phyloP scores from a whole-genome alignment of 163 green algal genomes.

The Scenedesmus sp. region DNA sequence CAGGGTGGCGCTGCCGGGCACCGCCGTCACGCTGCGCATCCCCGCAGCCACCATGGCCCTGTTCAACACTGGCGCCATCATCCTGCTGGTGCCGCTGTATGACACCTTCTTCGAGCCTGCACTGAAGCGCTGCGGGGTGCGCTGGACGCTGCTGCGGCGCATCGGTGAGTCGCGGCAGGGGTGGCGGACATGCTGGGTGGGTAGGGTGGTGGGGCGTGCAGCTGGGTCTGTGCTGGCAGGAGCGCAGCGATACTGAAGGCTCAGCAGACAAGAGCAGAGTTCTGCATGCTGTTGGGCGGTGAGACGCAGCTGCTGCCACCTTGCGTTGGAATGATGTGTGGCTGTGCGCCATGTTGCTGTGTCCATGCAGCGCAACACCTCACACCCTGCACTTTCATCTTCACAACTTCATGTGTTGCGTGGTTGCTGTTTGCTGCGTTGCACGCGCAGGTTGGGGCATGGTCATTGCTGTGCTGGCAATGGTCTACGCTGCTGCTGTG shows the following conservation, averaged over 20 bases:
- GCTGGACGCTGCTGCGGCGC: slow-evolving; percentile 57
- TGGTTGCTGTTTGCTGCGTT: neutral
- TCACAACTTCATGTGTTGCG: neutral
- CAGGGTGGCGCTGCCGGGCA: slow-evolving; percentile 51
- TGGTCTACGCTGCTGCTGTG: slow-evolving; percentile 82
- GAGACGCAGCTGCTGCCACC: neutral
- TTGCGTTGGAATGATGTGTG: too few species aligned
- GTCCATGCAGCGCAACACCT: neutral
- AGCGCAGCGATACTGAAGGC: neutral
- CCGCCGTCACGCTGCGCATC: slow-evolving; percentile 45
- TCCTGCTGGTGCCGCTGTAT: slow-evolving; percentile 62
- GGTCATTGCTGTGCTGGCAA: slow-evolving; percentile 80
- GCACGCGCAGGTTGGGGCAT: slow-evolving; percentile 82
- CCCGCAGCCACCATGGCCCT: slow-evolving; percentile 77
- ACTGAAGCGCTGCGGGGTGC: slow-evolving; percentile 55
- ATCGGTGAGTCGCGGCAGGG: slow-evolving; percentile 51
- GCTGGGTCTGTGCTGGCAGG: neutral
- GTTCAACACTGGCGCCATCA: slow-evolving; percentile 86
- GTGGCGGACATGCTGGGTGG: neutral
- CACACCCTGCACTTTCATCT: neutral
- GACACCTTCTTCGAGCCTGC: slow-evolving; percentile 67
- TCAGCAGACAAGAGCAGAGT: neutral
- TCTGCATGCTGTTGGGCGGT: neutral
- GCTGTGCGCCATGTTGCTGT: neutral
- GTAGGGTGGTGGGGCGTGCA: neutral